Evolutionary conservation across 257 asterid species (phyloP), one percentile per base, ranked within the genome.

Genomic region (Nicotiana otophora): DNA sequence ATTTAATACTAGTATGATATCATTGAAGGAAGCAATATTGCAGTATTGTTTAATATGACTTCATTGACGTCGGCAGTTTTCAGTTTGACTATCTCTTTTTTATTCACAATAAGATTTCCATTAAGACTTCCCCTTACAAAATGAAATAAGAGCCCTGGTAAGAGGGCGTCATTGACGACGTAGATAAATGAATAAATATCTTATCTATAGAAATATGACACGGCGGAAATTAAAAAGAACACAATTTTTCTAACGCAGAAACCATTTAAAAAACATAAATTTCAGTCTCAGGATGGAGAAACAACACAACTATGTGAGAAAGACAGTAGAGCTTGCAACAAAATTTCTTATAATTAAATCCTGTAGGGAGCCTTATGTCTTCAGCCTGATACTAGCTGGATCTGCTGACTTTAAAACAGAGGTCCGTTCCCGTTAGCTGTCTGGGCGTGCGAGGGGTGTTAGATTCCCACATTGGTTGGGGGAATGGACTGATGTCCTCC

Each of bases 371-470:
- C 84, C 81, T 48, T 70, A 72, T 72, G 84, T 72, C n/a, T 82
- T 81, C n/a, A 72, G 84, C 34, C 74, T 82, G 12, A 82, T 72
- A 72, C 84, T 72, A 16, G 81, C 84, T 72, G 84, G 84, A 5
- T 82, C 63, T 36, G 81, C 81, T 82, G 84, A 72, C 66, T 72
- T 82, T 39, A 82, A 82, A 66, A 72, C 74, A 33, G 84, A 82
- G 72, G 64, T 82, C 15, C 28, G 76, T 36, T 82, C 84, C 42
- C 42, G 1, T 36, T 5, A 2, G 46, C 10, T 0, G 8, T 36
- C 10, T 36, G 1, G 46, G 46, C 10, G 10, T 36, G 7, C 46
- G 9, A 36, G 46, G 46, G 46, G 46, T 36, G 46, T 36, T 36
- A 1, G 39, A 34, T 7, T 34, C 2, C 46, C 46, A 36, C 46